Percentiles rank a stretch among this genome's conserved stretches.
Evolutionary conservation across 805 yeast species (phyloP).

Genomic region (Zygosaccharomyces pseudorouxii): DNA sequence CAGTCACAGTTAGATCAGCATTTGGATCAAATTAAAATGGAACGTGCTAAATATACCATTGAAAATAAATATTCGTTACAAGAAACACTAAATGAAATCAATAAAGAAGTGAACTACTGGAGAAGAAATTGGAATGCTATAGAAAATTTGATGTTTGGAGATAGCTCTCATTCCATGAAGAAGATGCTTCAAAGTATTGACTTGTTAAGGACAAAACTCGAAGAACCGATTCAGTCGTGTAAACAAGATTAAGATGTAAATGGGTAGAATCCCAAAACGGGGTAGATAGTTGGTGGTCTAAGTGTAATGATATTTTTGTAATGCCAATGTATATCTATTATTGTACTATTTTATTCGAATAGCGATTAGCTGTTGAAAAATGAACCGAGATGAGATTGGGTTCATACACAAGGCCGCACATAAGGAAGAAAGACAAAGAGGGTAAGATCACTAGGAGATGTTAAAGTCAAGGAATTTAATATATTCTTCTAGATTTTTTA

Average conservation of each 20-base stretch:
- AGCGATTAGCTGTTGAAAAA: neutral
- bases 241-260: conserved; percentile 5
- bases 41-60: conserved; percentile 30
- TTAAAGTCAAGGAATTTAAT: neutral
- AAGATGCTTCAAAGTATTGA: conserved; percentile 29
- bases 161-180: conserved; percentile 27
- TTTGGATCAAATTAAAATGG: conserved; percentile 28
- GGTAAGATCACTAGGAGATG: neutral
- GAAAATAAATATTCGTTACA: conserved; percentile 30
- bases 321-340: neutral
- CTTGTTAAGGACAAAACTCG: conserved; percentile 17
- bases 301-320: neutral
- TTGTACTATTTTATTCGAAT: neutral
- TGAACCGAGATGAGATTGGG: neutral
- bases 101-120: conserved; percentile 31
- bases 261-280: neutral
- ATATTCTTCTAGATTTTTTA: neutral
- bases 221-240: neutral
- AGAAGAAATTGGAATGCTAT: conserved; percentile 29
- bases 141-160: conserved; percentile 33
- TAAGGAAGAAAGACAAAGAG: neutral
- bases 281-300: neutral
- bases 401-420: neutral
- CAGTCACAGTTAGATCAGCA: conserved; percentile 20
- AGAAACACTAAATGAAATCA: conserved; percentile 17